Conservation (phyloP, 2,329 filamentous ascomycete species). For the Lojkania enalia region DNA sequence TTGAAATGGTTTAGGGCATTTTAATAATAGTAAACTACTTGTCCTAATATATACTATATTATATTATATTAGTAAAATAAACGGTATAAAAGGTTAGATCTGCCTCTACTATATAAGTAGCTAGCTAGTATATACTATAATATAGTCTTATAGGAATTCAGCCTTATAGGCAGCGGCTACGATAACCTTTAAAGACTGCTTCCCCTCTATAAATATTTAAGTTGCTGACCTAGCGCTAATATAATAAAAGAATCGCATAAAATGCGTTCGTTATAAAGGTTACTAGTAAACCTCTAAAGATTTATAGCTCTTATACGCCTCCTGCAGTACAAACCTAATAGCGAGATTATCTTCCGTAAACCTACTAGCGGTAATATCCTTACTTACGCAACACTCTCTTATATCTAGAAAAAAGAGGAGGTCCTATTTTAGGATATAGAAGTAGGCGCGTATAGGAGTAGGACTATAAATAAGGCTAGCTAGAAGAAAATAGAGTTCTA, state of each 20-base stretch:
- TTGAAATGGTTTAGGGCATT: no score
- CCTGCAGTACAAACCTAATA: constrained; percentile 16
- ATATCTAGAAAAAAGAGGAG: constrained; percentile 19
- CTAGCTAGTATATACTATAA: no score
- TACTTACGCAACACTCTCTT: constrained; percentile 20
- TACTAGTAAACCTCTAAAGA: constrained; percentile 3
- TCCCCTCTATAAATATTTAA: constrained; percentile 6
- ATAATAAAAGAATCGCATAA: constrained; percentile 7
- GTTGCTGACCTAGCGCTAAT: constrained; percentile 7
- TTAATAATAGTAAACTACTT: no score
- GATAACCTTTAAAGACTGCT: constrained; percentile 9
- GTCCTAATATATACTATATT: no score
- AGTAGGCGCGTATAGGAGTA: constrained; percentile 12
- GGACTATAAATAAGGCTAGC: constrained; percentile 16
- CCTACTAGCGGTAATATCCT: constrained; percentile 22
- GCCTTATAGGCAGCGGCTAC: constrained; percentile 14
- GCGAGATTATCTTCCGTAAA: constrained; percentile 16
- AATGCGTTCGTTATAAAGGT: constrained; percentile 10
- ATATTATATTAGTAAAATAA: no score
- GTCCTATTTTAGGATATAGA: constrained; percentile 12
- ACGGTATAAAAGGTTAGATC: no score
- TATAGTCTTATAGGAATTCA: constrained; percentile 7
- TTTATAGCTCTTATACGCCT: constrained; percentile 13
- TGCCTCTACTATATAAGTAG: no score
- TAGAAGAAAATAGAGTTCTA: constrained; percentile 25